Evolutionary conservation across 2,329 filamentous ascomycete genomes (phyloP).

Genomic region (Botrytis paeoniae): DNA sequence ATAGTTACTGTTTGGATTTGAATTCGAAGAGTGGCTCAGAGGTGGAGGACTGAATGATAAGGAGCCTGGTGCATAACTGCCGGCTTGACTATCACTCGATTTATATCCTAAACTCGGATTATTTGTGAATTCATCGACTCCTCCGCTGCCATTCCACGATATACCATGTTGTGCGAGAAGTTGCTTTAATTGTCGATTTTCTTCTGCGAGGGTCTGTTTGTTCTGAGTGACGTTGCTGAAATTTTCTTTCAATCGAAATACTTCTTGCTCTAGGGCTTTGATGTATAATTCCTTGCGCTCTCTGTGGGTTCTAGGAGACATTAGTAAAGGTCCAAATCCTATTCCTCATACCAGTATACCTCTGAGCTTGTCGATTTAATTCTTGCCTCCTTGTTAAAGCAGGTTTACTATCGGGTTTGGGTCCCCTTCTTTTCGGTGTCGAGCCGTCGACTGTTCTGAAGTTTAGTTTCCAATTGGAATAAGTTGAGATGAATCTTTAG

Average conservation of each 20-base stretch:
- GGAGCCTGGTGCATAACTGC: slow-evolving; percentile 55
- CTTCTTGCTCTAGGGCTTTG: slow-evolving; percentile 87
- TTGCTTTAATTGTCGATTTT: slow-evolving; percentile 71
- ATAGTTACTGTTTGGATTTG: slow-evolving; percentile 19
- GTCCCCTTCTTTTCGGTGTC: slow-evolving; percentile 82
- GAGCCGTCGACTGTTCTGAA: slow-evolving; percentile 63
- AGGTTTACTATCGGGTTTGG: slow-evolving; percentile 94
- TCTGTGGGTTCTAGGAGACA: slow-evolving; percentile 74
- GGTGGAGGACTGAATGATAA: slow-evolving; percentile 35
- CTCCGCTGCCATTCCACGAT: slow-evolving; percentile 36
- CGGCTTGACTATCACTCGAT: slow-evolving; percentile 57
- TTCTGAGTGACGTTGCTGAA: slow-evolving; percentile 72
- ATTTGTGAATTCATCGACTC: slow-evolving; percentile 39
- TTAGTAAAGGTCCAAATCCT: slow-evolving; percentile 19
- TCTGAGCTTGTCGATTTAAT: slow-evolving; percentile 90
- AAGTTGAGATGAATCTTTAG: slow-evolving; percentile 1
- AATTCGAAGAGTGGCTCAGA: slow-evolving; percentile 23
- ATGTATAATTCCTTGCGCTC: slow-evolving; percentile 97
- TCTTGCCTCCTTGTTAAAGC: slow-evolving; percentile 90
- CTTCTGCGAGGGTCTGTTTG: slow-evolving; percentile 70
- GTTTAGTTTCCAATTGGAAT: slow-evolving; percentile 15
- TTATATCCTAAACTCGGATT: slow-evolving; percentile 49
- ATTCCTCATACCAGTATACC: slow-evolving; percentile 52
- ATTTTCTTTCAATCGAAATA: slow-evolving; percentile 83
- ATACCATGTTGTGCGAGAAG: slow-evolving; percentile 55